phyloP scores from a whole-genome alignment of 2,329 filamentous ascomycete species.

The Xylaria sp. region DNA sequence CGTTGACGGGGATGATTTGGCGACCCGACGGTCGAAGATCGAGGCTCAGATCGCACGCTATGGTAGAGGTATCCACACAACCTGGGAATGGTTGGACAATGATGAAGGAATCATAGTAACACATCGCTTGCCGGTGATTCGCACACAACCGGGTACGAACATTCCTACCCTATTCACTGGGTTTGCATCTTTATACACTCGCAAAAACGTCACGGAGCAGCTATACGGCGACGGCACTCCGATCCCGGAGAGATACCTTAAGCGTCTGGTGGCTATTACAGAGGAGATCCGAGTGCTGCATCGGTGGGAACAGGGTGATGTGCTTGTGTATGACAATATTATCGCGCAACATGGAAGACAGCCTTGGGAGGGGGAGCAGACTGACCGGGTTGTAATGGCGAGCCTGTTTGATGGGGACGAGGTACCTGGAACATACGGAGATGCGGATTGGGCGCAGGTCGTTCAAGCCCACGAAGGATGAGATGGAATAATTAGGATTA shows the following conservation, averaged over 20 bases:
- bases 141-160: constrained; percentile 57
- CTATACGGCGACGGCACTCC: constrained; percentile 21
- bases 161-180: constrained; percentile 52
- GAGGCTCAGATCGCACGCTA: constrained; percentile 61
- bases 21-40: constrained; percentile 51
- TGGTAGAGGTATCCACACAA: constrained; percentile 56
- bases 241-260: constrained; percentile 15
- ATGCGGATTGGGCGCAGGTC: constrained; percentile 17
- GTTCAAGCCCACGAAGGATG: constrained; percentile 19
- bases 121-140: constrained; percentile 58
- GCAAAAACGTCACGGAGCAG: constrained; percentile 3
- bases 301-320: constrained; percentile 19
- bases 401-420: constrained; percentile 19
- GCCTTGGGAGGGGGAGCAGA: constrained; percentile 22
- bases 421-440: constrained; percentile 14
- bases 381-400: constrained; percentile 23
- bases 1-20: constrained; percentile 20
- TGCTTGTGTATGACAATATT: constrained; percentile 24
- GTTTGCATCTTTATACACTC: constrained; percentile 7
- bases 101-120: constrained; percentile 56
- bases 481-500: no score
- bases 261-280: constrained; percentile 17
- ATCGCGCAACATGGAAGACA: constrained; percentile 22
- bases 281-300: constrained; percentile 19
- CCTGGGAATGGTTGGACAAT: constrained; percentile 59